Percentiles rank a stretch among this genome's conserved stretches.
Evolutionary conservation across 192 early-diverging fungal species (phyloP).

Genomic region (Borealophlyctis nickersoniae): DNA sequence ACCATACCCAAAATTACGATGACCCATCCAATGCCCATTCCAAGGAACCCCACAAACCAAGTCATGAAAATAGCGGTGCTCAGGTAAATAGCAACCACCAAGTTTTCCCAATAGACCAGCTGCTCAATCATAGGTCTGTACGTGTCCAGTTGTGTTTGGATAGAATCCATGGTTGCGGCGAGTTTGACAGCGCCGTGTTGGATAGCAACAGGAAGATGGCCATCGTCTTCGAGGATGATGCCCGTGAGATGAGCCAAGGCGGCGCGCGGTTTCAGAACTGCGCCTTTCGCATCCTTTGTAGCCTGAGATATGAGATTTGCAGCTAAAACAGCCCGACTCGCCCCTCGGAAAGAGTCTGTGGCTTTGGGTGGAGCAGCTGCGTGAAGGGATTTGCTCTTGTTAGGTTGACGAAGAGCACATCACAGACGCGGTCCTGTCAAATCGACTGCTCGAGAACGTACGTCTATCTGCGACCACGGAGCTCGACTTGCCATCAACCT

Average conservation of each 20-base stretch:
- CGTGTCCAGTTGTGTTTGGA: conserved; percentile 9
- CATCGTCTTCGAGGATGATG: conserved; percentile 26
- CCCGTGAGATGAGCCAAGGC: conserved; percentile 23
- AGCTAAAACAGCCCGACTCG: conserved; percentile 13
- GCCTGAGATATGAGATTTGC: conserved; percentile 12
- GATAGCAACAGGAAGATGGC: conserved; percentile 18
- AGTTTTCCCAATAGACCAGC: conserved; percentile 30
- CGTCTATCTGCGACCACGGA: neutral
- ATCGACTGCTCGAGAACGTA: neutral
- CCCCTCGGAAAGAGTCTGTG: conserved; percentile 10
- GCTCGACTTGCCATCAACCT: neutral
- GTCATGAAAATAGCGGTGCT: conserved; percentile 19
- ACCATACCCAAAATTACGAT: conserved; percentile 23
- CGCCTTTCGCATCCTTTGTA: neutral
- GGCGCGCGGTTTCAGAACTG: neutral
- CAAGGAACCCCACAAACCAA: conserved; percentile 25
- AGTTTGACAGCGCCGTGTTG: neutral
- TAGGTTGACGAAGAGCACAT: no score
- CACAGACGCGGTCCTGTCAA: neutral
- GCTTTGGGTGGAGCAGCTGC: no score
- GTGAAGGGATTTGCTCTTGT: no score
- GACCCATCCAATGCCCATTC: conserved; percentile 25
- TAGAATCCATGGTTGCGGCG: conserved; percentile 17
- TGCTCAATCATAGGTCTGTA: conserved; percentile 28
- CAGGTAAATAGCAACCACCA: conserved; percentile 25